Conservation (phyloP, 2,329 filamentous ascomycete species). For the Colletotrichum simmondsii region DNA sequence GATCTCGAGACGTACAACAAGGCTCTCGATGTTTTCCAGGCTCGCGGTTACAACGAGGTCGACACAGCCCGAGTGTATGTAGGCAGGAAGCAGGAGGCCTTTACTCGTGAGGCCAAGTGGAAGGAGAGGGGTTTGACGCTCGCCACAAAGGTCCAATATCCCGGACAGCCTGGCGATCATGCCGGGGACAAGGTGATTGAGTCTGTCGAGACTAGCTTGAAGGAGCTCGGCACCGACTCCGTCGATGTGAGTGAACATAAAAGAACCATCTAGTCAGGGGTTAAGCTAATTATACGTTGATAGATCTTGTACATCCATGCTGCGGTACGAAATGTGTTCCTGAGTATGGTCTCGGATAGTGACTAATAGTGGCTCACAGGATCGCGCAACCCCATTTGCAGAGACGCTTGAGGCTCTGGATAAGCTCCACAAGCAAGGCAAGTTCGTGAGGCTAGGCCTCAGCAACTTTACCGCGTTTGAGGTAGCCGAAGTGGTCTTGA, state of each 20-base stretch:
- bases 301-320: constrained; percentile 81
- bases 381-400: constrained; percentile 77
- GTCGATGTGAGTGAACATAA: constrained; percentile 67
- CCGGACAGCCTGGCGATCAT: constrained; percentile 67
- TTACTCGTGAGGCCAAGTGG: constrained; percentile 80
- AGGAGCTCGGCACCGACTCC: constrained; percentile 77
- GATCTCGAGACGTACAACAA: constrained; percentile 73
- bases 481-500: constrained; percentile 85
- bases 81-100: constrained; percentile 80
- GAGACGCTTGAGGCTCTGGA: constrained; percentile 83
- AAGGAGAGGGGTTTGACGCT: constrained; percentile 80
- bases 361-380: constrained; percentile 39
- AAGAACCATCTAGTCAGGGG: background rate
- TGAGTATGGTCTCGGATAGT: background rate
- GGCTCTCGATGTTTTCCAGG: constrained; percentile 79
- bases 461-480: constrained; percentile 90
- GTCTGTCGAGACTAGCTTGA: constrained; percentile 74
- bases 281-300: background rate
- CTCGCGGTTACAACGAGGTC: constrained; percentile 84
- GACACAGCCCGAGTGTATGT: constrained; percentile 86
- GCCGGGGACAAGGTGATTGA: constrained; percentile 71
- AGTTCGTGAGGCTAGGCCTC: constrained; percentile 83
- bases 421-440: constrained; percentile 85
- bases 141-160: constrained; percentile 82
- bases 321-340: constrained; percentile 48